Evolutionary conservation across 176 grass and related monocot species (phyloP).

Genomic region (Carex myosuroides): DNA sequence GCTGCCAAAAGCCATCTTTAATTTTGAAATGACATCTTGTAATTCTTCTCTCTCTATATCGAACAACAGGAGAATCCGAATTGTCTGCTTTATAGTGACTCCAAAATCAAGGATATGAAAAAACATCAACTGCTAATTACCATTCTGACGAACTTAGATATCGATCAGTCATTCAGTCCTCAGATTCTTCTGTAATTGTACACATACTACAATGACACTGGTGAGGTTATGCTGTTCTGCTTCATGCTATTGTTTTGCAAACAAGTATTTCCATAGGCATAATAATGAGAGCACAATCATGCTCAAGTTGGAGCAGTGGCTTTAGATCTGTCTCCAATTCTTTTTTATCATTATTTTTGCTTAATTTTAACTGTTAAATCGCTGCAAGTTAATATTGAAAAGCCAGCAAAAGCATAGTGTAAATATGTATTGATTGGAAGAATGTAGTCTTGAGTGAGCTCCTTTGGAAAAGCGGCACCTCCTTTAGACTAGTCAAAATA

Average conservation of each 20-base stretch:
- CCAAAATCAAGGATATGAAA: constrained; percentile 31
- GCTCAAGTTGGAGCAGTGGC: too few species aligned
- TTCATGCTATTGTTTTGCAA: too few species aligned
- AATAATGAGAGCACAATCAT: too few species aligned
- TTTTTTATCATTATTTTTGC: too few species aligned
- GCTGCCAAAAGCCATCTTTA: not conserved
- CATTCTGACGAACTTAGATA: constrained; percentile 22
- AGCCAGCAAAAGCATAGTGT: not conserved
- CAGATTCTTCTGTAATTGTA: constrained; percentile 25
- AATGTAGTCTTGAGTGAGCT: too few species aligned
- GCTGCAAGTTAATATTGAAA: too few species aligned
- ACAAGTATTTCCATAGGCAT: too few species aligned
- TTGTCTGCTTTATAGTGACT: not conserved
- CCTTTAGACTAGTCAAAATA: constrained; percentile 3
- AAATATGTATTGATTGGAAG: not conserved
- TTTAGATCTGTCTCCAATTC: too few species aligned
- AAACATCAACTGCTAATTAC: constrained; percentile 8
- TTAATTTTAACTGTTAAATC: too few species aligned
- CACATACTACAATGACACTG: constrained; percentile 35
- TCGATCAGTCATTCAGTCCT: constrained; percentile 15
- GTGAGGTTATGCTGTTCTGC: not conserved
- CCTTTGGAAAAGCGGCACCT: not conserved
- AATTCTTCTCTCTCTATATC: not conserved
- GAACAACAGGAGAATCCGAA: too few species aligned
- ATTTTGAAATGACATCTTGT: too few species aligned